Evolutionary conservation across 2,329 filamentous ascomycete genomes (phyloP), one percentile per base, ranked within the genome.

Genomic region (Alternaria gansuensis): DNA sequence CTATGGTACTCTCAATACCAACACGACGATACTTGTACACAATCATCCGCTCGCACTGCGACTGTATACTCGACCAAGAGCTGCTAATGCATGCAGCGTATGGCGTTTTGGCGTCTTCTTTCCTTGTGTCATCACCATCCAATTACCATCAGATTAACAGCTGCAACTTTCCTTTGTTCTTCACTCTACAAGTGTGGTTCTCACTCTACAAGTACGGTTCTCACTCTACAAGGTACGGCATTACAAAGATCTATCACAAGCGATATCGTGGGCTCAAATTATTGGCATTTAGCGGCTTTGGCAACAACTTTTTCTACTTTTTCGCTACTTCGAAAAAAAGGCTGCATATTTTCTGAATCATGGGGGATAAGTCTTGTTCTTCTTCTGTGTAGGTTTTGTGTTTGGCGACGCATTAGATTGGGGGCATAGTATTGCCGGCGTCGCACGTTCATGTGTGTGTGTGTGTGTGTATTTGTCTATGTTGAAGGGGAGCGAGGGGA

Each of bases 81-180:
- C 48, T 34, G 43, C 48, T 44, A 21, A 62, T 58, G 34, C 14
- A 51, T 57, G 34, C 39, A 59, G 51, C 57, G 48, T 23, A 43
- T 40, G 56, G 54, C 55, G 49, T 60, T 52, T 24, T 26, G 59
- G 59, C 28, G 59, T 59, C 54, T 41, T 39, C 26, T 46, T 61
- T 50, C 33, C 23, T 53, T 28, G 26, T 51, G 40, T 52, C 14
- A 1, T 4, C n/a, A 17, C 26, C 26, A 34, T 39, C n/a, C 17
- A 17, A 23, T 41, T 28, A 28, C 26, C 26, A 28, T 36, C 21
- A 24, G 1, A 40, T n/a, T 17, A 45, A 10, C 44, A 23, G 37
- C 17, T 39, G 17, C 17, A 14, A 24, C 17, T 33, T 34, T 21
- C 48, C 51, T 36, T 56, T 56, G 50, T 48, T 55, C 60, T 63